Evolutionary conservation across 805 yeast genomes (phyloP).

Genomic region (Saccharomycopsis schoenii): DNA sequence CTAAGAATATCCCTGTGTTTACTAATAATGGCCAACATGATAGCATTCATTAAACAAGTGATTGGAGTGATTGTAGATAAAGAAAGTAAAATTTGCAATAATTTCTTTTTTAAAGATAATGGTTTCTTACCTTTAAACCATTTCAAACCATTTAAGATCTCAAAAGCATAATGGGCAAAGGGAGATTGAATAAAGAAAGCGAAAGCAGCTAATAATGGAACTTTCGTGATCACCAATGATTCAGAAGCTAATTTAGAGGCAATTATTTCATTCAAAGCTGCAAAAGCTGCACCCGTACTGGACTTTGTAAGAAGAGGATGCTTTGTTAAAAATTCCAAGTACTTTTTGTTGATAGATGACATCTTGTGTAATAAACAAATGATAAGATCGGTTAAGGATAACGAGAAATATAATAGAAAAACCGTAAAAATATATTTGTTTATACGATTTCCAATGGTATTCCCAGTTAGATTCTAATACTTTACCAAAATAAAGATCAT

Average conservation of each 20-base stretch:
- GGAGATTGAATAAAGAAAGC: conserved; percentile 50
- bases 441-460: too few relatives aligned
- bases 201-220: conserved; percentile 45
- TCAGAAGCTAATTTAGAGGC: conserved; percentile 40
- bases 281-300: conserved; percentile 44
- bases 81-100: conserved; percentile 42
- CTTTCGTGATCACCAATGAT: conserved; percentile 34
- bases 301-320: conserved; percentile 54
- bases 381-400: neutral
- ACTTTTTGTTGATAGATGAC: conserved; percentile 6
- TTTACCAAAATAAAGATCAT: neutral
- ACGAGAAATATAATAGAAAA: neutral
- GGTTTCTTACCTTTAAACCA: conserved; percentile 33
- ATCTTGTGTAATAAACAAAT: neutral
- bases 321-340: conserved; percentile 24
- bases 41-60: conserved; percentile 37
- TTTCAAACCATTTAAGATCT: conserved; percentile 29
- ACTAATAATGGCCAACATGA: conserved; percentile 45
- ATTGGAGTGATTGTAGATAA: conserved; percentile 48
- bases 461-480: too few relatives aligned
- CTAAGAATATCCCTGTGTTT: neutral
- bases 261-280: conserved; percentile 46
- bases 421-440: too few relatives aligned
- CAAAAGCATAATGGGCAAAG: conserved; percentile 44
- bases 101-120: conserved; percentile 29